These are phyloP conservation scores for Silene conica DNA, from an alignment of 148 eudicot genomes.

Conservation along the genomic window DNA sequence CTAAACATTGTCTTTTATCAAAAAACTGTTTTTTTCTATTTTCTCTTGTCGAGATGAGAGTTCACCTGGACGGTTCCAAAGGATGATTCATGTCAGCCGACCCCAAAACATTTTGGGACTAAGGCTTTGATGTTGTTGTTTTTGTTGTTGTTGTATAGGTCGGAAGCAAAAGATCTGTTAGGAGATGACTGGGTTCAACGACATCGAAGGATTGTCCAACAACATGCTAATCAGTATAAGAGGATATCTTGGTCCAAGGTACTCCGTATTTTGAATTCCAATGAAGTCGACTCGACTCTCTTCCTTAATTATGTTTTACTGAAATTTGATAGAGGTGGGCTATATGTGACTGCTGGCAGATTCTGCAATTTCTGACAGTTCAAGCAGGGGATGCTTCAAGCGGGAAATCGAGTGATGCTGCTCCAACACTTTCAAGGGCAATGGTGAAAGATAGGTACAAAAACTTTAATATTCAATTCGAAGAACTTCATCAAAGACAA, in stretches of 20 bases:
- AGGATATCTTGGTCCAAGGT: constrained; percentile 97
- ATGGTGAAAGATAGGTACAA: constrained; percentile 79
- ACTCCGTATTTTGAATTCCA: too few species aligned
- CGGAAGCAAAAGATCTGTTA: constrained; percentile 77
- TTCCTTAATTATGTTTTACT: too few species aligned
- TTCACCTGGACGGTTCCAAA: too few species aligned
- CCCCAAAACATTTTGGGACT: too few species aligned
- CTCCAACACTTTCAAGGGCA: constrained; percentile 57
- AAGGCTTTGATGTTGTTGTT: too few species aligned
- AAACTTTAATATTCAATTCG: constrained; percentile 75
- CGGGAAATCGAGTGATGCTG: constrained; percentile 32
- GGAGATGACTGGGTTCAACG: constrained; percentile 99
- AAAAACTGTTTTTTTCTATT: too few species aligned
- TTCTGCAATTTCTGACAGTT: constrained; percentile 64
- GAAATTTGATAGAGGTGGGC: too few species aligned
- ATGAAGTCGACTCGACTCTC: too few species aligned
- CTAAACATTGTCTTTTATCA: neutral
- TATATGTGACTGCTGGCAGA: constrained; percentile 34
- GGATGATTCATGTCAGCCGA: too few species aligned
- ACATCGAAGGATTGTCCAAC: constrained; percentile 92
- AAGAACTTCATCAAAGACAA: constrained; percentile 91
- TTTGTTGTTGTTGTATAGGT: too few species aligned
- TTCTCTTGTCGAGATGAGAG: too few species aligned
- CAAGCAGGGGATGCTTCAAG: constrained; percentile 39
- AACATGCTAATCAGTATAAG: constrained; percentile 95